phyloP scores from a whole-genome alignment of 2,329 filamentous ascomycete genomes.

The Neonectria hederae region DNA sequence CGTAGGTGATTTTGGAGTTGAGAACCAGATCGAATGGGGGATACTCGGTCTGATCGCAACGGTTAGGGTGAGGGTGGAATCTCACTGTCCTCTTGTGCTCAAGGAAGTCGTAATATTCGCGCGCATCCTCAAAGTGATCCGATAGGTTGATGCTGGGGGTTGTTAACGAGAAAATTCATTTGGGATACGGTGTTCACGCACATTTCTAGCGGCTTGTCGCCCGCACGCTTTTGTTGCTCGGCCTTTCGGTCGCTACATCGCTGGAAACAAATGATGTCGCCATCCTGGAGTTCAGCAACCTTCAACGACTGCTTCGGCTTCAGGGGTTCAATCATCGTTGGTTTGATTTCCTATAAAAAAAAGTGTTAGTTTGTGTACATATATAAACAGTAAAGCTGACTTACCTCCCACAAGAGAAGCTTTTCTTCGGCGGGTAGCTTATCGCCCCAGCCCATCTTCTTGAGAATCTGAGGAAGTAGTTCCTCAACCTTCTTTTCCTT shows the following conservation, averaged over 20 bases:
- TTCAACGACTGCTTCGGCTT: constrained; percentile 91
- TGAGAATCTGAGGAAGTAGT: constrained; percentile 77
- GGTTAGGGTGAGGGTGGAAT: constrained; percentile 74
- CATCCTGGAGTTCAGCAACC: constrained; percentile 93
- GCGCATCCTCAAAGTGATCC: constrained; percentile 74
- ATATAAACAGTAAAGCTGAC: constrained; percentile 23
- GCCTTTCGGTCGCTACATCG: constrained; percentile 63
- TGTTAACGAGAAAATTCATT: constrained; percentile 21
- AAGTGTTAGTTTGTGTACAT: constrained; percentile 13
- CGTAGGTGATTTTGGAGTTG: constrained; percentile 90
- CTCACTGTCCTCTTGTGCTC: constrained; percentile 82
- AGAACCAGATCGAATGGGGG: constrained; percentile 79
- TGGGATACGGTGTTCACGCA: constrained; percentile 33
- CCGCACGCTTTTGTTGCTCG: constrained; percentile 40
- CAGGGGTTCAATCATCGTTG: constrained; percentile 94
- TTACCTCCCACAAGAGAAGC: constrained; percentile 79
- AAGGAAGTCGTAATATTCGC: constrained; percentile 92
- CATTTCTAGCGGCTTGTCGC: constrained; percentile 47
- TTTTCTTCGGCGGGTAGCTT: constrained; percentile 72
- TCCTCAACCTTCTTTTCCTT: constrained; percentile 91
- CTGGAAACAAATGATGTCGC: constrained; percentile 97
- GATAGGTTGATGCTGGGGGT: constrained; percentile 40
- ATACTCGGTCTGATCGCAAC: constrained; percentile 65
- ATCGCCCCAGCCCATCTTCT: constrained; percentile 86
- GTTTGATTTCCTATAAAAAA: constrained; percentile 81